These are phyloP conservation scores for Neurospora sp. DNA, from an alignment of 495 filamentous ascomycete genomes.

Conservation along the genomic window DNA sequence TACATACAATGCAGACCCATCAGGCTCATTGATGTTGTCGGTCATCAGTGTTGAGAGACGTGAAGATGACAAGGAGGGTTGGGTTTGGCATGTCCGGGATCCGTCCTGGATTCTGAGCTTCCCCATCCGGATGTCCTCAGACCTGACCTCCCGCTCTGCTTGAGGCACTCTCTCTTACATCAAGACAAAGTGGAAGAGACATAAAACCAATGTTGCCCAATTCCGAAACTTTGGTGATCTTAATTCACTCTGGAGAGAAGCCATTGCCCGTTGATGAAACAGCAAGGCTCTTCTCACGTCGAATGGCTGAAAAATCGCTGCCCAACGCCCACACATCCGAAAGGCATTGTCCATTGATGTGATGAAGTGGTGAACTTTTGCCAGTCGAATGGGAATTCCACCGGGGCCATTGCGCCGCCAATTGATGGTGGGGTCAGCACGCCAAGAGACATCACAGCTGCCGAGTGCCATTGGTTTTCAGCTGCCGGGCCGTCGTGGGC, in stretches of 20 bases:
- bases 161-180: neutral
- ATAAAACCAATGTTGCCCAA: neutral
- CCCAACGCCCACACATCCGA: neutral
- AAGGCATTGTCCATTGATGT: neutral
- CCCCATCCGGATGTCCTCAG: neutral
- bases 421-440: neutral
- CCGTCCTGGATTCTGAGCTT: neutral
- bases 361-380: neutral
- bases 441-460: neutral
- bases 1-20: neutral
- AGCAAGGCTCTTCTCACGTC: neutral
- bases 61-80: neutral
- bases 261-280: neutral
- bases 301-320: neutral
- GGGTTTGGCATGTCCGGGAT: neutral
- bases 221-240: neutral
- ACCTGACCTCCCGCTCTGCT: neutral
- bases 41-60: neutral
- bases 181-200: neutral
- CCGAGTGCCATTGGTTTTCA: neutral
- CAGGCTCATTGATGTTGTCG: neutral
- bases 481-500: neutral
- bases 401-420: neutral
- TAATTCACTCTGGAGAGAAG: neutral
- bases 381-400: neutral